Evolutionary conservation across 306 rosid genomes (phyloP), one percentile per base, ranked within the genome.

Genomic region (Geum urbanum): DNA sequence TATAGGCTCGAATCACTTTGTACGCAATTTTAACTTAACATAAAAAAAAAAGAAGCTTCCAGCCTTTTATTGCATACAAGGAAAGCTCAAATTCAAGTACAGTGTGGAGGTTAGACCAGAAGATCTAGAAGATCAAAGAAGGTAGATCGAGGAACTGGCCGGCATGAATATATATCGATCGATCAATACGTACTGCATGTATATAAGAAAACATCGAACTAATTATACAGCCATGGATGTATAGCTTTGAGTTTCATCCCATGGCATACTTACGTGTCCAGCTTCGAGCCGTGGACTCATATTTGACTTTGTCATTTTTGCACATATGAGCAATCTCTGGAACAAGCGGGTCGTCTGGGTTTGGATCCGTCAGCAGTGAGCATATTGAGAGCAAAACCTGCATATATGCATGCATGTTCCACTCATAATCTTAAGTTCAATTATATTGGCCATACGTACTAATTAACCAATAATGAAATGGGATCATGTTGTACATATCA

Each of bases 241-340:
- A 4, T 18, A 51, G n/a, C n/a, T 80, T 73, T 82, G 73, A 24
- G n/a, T 12, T 18, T 53, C 59, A 55, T 55, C 86, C 91, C 97
- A 85, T 92, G 70, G 97, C 98, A 75, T 82, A 90, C 82, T 90
- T 92, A 27, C 90, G 94, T 19, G 98, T 92, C 97, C 97, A 92
- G 82, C 88, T 85, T 79, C 94, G 86, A 60, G 98, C 97, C 13
- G 89, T 85, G 14, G 86, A 86, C 78, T 90, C 98, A 41, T 90
- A 92, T 65, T 82, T 92, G 64, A 69, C 18, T 73, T 78, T 92
- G 81, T 92, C 98, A 27, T 46, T 65, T 85, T 86, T 92, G 84
- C 87, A 92, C 91, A 86, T 88, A 73, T 86, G 96, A 85, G 98
- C 97, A 59, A 92, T 88, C 70, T 92, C 98, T 6, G 97, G 97